Conservation (phyloP, 169 alveolate genomes). For the Plasmodium malariae region DNA sequence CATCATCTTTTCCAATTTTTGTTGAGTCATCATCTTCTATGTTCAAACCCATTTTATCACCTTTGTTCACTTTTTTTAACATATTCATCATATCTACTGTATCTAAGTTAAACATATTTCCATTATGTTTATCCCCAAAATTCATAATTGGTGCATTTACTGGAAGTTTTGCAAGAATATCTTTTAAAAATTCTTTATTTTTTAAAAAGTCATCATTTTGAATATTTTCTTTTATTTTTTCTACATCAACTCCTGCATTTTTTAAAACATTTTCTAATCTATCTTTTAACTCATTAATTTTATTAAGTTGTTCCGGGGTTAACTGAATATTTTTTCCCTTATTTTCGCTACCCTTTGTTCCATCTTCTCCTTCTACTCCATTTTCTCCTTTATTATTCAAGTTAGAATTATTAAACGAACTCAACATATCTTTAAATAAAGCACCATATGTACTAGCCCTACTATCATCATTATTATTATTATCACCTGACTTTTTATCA, state of each 20-base stretch:
- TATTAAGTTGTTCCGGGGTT: not conserved
- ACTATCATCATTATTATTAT: not conserved
- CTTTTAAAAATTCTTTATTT: slow-evolving; percentile 19
- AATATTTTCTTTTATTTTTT: slow-evolving; percentile 30
- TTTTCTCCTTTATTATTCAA: not conserved
- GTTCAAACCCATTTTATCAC: no score
- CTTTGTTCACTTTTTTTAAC: not conserved
- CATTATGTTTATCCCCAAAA: not conserved
- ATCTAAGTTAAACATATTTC: slow-evolving; percentile 16
- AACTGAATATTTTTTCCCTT: not conserved
- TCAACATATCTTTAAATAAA: slow-evolving; percentile 37
- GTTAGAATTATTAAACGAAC: not conserved
- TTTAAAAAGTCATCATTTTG: slow-evolving; percentile 12
- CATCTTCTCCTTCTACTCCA: not conserved
- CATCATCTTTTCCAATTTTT: not conserved
- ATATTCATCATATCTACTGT: slow-evolving; percentile 16
- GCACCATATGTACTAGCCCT: not conserved
- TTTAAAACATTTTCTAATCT: slow-evolving; percentile 22
- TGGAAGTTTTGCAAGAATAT: not conserved
- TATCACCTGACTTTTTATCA: not conserved
- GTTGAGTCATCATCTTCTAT: not conserved
- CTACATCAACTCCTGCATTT: slow-evolving; percentile 41
- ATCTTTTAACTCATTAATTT: slow-evolving; percentile 26
- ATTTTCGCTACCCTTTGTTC: not conserved
- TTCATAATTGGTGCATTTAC: slow-evolving; percentile 18